Percentiles rank a stretch among this genome's conserved stretches.
Conservation (phyloP, 2,329 filamentous ascomycete genomes). For the Aspergillus niger region DNA sequence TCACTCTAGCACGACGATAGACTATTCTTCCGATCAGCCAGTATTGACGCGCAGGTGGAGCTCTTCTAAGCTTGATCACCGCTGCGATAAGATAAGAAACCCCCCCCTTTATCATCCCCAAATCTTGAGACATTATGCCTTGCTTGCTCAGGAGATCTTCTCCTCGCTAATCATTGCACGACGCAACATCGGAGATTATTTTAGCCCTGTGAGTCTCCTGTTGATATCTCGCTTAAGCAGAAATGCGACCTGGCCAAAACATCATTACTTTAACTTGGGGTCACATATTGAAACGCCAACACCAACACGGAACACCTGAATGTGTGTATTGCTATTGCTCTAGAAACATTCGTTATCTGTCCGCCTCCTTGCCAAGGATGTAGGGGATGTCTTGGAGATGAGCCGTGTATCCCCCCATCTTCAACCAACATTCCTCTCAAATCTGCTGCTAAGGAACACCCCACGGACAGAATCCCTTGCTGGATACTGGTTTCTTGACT, state of each 20-base stretch:
- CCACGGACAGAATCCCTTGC: background rate
- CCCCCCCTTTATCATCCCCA: background rate
- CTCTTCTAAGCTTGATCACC: background rate
- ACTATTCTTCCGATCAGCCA: too few species aligned
- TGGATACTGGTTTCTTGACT: background rate
- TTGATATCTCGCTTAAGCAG: background rate
- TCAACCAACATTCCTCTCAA: background rate
- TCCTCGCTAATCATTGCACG: background rate
- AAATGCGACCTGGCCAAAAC: background rate
- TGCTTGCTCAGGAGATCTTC: background rate
- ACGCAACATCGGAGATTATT: background rate
- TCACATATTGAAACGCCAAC: background rate
- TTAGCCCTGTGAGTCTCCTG: background rate
- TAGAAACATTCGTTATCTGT: background rate
- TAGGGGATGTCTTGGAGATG: background rate
- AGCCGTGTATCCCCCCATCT: background rate
- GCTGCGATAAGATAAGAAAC: background rate
- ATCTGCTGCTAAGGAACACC: background rate
- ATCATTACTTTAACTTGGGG: background rate
- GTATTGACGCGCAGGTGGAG: too few species aligned
- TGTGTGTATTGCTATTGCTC: background rate
- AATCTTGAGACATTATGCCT: background rate
- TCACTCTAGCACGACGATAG: too few species aligned
- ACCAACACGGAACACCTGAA: background rate
- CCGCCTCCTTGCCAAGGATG: background rate